Evolutionary conservation across 768 basidiomycete genomes (phyloP).

Genomic region (Candolleomyces efflorescens): DNA sequence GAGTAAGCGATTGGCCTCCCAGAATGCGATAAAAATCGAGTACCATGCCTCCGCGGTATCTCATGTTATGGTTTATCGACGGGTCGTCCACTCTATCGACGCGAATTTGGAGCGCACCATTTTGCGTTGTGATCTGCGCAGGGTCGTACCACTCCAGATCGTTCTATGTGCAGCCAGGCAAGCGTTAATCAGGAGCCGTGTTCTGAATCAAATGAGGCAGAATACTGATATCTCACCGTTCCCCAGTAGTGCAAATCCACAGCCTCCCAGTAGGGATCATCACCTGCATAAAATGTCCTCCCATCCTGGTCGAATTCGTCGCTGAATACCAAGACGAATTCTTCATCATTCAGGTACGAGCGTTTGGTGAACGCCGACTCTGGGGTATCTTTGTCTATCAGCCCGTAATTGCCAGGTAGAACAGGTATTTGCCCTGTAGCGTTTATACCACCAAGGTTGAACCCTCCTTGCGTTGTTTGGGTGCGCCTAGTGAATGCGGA

Average conservation of each 20-base stretch:
- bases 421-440: conserved; percentile 81
- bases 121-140: conserved; percentile 56
- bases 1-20: conserved; percentile 7
- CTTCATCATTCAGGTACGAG: conserved; percentile 69
- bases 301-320: conserved; percentile 60
- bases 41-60: conserved; percentile 72
- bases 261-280: conserved; percentile 89
- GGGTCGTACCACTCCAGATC: conserved; percentile 88
- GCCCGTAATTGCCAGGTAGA: conserved; percentile 57
- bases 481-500: conserved; percentile 40
- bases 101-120: conserved; percentile 80
- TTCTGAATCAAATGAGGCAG: not conserved
- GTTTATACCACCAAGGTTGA: conserved; percentile 90
- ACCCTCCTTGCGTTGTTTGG: conserved; percentile 40
- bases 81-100: conserved; percentile 60
- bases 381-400: conserved; percentile 82
- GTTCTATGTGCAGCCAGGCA: conserved; percentile 49
- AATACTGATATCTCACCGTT: conserved; percentile 16
- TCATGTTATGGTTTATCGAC: conserved; percentile 53
- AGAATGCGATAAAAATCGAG: conserved; percentile 18
- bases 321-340: conserved; percentile 85
- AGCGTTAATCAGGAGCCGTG: not conserved
- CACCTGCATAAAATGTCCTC: conserved; percentile 68
- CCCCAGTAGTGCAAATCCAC: conserved; percentile 82
- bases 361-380: conserved; percentile 43